Percentiles rank a stretch among this genome's conserved stretches.
phyloP scores from a whole-genome alignment of 768 basidiomycete genomes.

The Rhodotorula sphaerocarpa region DNA sequence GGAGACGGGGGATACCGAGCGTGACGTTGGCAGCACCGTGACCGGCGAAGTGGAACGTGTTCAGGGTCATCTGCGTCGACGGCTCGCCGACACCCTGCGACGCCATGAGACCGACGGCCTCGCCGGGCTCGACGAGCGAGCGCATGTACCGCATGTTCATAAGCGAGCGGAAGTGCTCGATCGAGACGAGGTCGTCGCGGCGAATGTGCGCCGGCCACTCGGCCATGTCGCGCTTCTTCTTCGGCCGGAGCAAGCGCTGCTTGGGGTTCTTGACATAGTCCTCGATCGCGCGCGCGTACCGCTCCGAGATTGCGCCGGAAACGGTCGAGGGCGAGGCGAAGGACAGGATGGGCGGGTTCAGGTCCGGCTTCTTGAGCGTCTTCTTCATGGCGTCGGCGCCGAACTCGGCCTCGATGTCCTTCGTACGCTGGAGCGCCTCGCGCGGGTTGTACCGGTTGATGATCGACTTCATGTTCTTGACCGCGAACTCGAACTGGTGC shows the following conservation, averaged over 20 bases:
- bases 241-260: slow-evolving; percentile 47
- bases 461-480: slow-evolving; percentile 71
- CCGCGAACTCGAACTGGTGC: slow-evolving; percentile 84
- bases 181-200: slow-evolving; percentile 46
- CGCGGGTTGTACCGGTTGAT: slow-evolving; percentile 56
- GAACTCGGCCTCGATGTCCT: slow-evolving; percentile 51
- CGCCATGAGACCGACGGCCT: slow-evolving; percentile 93
- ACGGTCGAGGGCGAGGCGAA: slow-evolving; percentile 67
- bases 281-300: slow-evolving; percentile 70
- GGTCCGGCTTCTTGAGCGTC: slow-evolving; percentile 63
- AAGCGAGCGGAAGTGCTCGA: slow-evolving; percentile 58
- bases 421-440: slow-evolving; percentile 52
- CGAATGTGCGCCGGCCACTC: slow-evolving; percentile 48
- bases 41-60: slow-evolving; percentile 99
- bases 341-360: slow-evolving; percentile 63
- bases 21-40: slow-evolving; percentile 99
- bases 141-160: slow-evolving; percentile 91
- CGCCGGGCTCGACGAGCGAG: slow-evolving; percentile 89
- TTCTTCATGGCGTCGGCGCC: slow-evolving; percentile 67
- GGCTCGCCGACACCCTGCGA: slow-evolving; percentile 99
- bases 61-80: slow-evolving; percentile 98
- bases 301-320: slow-evolving; percentile 85
- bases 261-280: slow-evolving; percentile 72
- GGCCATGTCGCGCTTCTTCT: slow-evolving; percentile 47
- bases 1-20: slow-evolving; percentile 92